These are phyloP conservation scores for Mallotus repandus DNA, from an alignment of 441 rosid genomes.

Conservation along the genomic window DNA sequence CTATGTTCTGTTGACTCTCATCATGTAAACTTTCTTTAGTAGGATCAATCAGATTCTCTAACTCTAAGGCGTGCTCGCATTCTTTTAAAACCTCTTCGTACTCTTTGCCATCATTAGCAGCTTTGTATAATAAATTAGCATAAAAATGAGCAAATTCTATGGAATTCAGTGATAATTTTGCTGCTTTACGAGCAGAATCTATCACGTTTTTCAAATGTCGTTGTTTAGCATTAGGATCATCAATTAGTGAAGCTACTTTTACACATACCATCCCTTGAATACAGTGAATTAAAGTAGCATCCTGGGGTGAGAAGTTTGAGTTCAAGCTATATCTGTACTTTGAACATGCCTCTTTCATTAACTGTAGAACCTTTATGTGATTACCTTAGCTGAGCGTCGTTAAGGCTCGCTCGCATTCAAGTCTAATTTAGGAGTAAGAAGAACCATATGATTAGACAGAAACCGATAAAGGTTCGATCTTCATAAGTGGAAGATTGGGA, in stretches of 20 bases:
- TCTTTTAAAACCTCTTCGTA: constrained; percentile 77
- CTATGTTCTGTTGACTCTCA: constrained; percentile 77
- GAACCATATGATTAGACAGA: constrained; percentile 31
- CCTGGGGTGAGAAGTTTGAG: constrained; percentile 25
- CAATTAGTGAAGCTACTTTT: constrained; percentile 75
- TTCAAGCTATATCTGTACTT: constrained; percentile 43
- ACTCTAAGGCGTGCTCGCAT: constrained; percentile 76
- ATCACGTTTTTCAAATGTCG: constrained; percentile 64
- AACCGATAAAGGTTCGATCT: constrained; percentile 33
- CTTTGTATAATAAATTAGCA: constrained; percentile 77
- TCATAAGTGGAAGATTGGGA: constrained; percentile 18
- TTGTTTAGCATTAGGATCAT: constrained; percentile 66
- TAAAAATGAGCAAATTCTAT: constrained; percentile 81
- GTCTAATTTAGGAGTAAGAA: constrained; percentile 50
- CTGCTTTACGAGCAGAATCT: constrained; percentile 69
- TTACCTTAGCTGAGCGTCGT: constrained; percentile 75
- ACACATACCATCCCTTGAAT: constrained; percentile 82
- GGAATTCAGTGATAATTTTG: constrained; percentile 68
- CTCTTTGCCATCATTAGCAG: constrained; percentile 73
- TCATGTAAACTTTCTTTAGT: constrained; percentile 83
- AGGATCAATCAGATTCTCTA: constrained; percentile 77
- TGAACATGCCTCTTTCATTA: constrained; percentile 69
- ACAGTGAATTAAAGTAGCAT: constrained; percentile 69
- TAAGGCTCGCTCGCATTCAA: constrained; percentile 82
- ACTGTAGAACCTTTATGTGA: constrained; percentile 75